Evolutionary conservation across 768 basidiomycete species (phyloP), one percentile per base, ranked within the genome.

Genomic region (Trametes punicea): DNA sequence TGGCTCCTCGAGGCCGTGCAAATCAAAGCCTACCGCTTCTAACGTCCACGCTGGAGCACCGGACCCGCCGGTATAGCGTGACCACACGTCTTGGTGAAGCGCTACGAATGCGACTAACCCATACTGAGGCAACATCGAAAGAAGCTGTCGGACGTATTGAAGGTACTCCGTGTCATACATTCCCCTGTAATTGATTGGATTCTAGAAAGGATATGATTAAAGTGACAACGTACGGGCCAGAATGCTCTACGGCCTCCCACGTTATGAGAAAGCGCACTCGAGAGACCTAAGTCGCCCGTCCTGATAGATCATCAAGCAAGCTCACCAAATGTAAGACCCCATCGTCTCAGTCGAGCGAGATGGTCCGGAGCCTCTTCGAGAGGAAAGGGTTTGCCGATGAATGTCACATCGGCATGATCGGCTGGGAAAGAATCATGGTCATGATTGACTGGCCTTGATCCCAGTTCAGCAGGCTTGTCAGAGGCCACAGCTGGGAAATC

Each of bases 11-110:
- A 98, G 74, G 1, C 82, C 81, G 39, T 81, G 73, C 2, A 97
- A 73, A 66, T 96, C 90, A 60, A 98, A 93, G 0, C 96, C 97
- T 7, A 85, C 87, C 9, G 81, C 70, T 57, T 92, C 87, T 1
- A 98, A 75, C 1, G 94, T 97, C 96, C 97, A 99, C 3, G 90
- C 93, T 1, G 97, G 97, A 0, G 96, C 95, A 1, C 97, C 96
- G 1, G 93, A 96, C 40, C 96, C 96, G 7, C 96, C 96, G 2
- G 85, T 84, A 64, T 94, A 95, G 4, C 96, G 84, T 0, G 93
- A 96, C 90, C 93, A 98, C 29, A 98, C 93, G 67, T 98, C 93
- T 69, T 96, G 96, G 67, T 98, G 96, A 53, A 96, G 67, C 9
- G 84, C 84, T 16, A 95, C 79, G 62, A 90, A 91, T 2, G 87